A percentile compares a stretch with the other conserved stretches of the same genome.
phyloP scores from a whole-genome alignment of 2,329 filamentous ascomycete species.

The Lachnellula arida region DNA sequence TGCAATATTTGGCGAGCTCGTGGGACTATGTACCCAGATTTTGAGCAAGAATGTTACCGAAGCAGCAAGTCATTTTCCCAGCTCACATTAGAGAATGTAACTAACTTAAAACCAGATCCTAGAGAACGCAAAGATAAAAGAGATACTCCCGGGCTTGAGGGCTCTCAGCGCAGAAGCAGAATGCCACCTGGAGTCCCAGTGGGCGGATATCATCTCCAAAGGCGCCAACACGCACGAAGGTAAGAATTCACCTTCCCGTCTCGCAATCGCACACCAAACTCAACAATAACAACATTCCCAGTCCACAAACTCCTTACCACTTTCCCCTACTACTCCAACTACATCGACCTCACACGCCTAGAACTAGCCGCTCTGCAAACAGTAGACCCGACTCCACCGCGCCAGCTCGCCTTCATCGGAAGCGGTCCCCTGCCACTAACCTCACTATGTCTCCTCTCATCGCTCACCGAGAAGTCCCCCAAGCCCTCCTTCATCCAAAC shows the following conservation, averaged over 20 bases:
- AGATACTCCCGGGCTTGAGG: slow-evolving; percentile 36
- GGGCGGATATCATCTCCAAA: slow-evolving; percentile 36
- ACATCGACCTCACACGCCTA: slow-evolving; percentile 42
- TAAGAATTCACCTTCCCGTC: not conserved
- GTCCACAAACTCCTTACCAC: slow-evolving; percentile 26
- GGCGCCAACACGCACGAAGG: slow-evolving; percentile 14
- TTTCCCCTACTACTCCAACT: slow-evolving; percentile 48
- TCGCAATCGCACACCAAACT: not conserved
- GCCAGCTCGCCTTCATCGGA: slow-evolving; percentile 43
- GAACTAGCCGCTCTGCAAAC: slow-evolving; percentile 40
- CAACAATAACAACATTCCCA: slow-evolving; percentile 3
- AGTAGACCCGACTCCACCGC: slow-evolving; percentile 29
- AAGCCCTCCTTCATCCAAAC: not conserved
- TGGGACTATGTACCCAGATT: slow-evolving; percentile 33
- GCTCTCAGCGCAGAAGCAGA: slow-evolving; percentile 42
- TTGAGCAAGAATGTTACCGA: slow-evolving; percentile 21
- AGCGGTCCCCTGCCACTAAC: slow-evolving; percentile 47
- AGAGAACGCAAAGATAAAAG: slow-evolving; percentile 27
- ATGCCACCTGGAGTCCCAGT: slow-evolving; percentile 41
- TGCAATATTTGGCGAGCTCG: slow-evolving; percentile 34
- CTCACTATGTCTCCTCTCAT: slow-evolving; percentile 39
- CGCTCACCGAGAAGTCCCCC: slow-evolving; percentile 21
- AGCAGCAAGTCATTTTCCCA: slow-evolving; percentile 17
- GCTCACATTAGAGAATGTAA: not conserved
- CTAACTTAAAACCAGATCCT: slow-evolving; percentile 31